Evolutionary conservation across 139 green algal genomes (phyloP).

Genomic region (Edaphochlamys debaryana): DNA sequence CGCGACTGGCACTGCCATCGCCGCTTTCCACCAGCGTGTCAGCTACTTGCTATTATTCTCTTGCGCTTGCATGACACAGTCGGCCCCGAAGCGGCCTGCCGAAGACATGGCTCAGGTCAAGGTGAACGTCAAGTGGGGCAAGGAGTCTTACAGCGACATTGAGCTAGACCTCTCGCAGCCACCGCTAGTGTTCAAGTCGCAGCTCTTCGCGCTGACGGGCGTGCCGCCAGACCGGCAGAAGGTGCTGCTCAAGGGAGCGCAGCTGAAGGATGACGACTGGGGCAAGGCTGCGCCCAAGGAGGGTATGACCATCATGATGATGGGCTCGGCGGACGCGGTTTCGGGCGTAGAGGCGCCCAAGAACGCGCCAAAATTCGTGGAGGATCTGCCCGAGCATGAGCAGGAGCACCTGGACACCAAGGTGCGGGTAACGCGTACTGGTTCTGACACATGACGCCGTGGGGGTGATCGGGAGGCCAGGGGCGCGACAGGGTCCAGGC

Average conservation of each 20-base stretch:
- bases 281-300: conserved; percentile 83
- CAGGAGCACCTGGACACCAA: conserved; percentile 65
- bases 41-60: too few species aligned
- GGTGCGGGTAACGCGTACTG: too few species aligned
- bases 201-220: conserved; percentile 93
- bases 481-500: too few species aligned
- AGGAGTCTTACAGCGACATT: conserved; percentile 87
- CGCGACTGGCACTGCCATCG: too few species aligned
- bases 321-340: conserved; percentile 91
- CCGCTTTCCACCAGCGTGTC: too few species aligned
- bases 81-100: conserved; percentile 6
- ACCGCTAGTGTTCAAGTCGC: conserved; percentile 92
- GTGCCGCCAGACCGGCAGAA: conserved; percentile 96
- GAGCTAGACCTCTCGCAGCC: conserved; percentile 87
- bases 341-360: conserved; percentile 73
- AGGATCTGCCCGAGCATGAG: conserved; percentile 93
- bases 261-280: conserved; percentile 96
- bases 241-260: conserved; percentile 96
- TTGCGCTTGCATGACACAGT: conserved; percentile 26
- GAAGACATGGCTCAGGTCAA: conserved; percentile 60
- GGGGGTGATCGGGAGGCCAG: too few species aligned
- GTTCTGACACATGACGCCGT: too few species aligned
- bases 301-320: conserved; percentile 94
- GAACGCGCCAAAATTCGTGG: conserved; percentile 83
- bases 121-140: conserved; percentile 94